Evolutionary conservation across 352 stramenopile genomes (phyloP).

Genomic region (Pythium oligandrum): DNA sequence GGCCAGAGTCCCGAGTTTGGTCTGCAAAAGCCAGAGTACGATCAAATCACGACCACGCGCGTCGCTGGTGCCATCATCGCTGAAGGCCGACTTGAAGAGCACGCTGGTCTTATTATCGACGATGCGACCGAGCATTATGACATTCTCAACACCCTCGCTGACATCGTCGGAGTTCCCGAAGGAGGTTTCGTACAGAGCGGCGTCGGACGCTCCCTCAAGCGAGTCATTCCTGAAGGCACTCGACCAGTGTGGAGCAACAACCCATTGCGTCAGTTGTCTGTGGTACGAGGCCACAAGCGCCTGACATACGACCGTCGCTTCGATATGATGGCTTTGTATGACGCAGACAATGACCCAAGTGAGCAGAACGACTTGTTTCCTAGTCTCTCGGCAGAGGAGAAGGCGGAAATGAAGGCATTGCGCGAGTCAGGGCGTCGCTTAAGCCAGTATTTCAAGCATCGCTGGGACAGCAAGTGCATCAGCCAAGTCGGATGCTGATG

Average conservation of each 20-base stretch:
- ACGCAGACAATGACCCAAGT: constrained; percentile 30
- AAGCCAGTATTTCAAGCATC: constrained; percentile 46
- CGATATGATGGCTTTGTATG: constrained; percentile 22
- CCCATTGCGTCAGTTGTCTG: constrained; percentile 28
- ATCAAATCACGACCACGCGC: constrained; percentile 28
- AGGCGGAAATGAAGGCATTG: constrained; percentile 17
- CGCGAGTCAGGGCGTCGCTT: constrained; percentile 27
- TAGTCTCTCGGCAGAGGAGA: constrained; percentile 14
- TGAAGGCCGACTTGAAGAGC: constrained; percentile 10
- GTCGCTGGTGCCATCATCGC: constrained; percentile 16
- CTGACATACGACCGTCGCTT: constrained; percentile 33
- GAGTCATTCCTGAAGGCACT: constrained; percentile 9
- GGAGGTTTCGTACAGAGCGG: constrained; percentile 17
- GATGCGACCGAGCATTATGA: constrained; percentile 15
- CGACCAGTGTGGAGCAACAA: constrained; percentile 29
- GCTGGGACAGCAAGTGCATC: constrained; percentile 32
- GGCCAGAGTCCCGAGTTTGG: constrained; percentile 38
- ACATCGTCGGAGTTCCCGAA: constrained; percentile 16
- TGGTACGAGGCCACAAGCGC: constrained; percentile 22
- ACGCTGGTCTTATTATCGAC: constrained; percentile 8
- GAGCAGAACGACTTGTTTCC: constrained; percentile 25
- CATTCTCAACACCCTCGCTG: constrained; percentile 17
- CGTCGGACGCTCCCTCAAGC: constrained; percentile 31
- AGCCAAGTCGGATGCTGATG: constrained; percentile 20
- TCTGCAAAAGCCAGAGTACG: constrained; percentile 4